These are phyloP conservation scores for Nepenthes mirabilis DNA, from an alignment of 148 eudicot genomes.

Conservation along the genomic window DNA sequence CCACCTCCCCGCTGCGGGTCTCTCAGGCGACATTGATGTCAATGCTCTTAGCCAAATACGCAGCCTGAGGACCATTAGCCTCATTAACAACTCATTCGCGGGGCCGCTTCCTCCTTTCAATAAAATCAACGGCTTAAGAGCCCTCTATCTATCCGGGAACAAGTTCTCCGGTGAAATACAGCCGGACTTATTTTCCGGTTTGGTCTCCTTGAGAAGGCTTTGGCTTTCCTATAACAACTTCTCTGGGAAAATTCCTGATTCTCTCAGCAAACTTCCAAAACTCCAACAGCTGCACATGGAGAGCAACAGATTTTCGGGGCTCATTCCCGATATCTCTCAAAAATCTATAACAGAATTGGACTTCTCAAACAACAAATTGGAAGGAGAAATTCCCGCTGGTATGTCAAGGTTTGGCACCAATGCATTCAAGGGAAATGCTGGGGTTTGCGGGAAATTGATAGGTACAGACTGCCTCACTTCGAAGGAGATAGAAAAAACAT, in stretches of 20 bases:
- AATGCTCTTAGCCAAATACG: slow-evolving; percentile 12
- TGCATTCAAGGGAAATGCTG: slow-evolving; percentile 32
- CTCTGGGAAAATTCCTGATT: slow-evolving; percentile 38
- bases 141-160: slow-evolving; percentile 27
- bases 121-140: slow-evolving; percentile 18
- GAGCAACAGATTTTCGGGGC: slow-evolving; percentile 35
- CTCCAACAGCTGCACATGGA: slow-evolving; percentile 28
- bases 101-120: slow-evolving; percentile 40
- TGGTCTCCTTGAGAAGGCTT: slow-evolving; percentile 23
- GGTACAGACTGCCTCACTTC: slow-evolving; percentile 16
- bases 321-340: slow-evolving; percentile 27
- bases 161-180: slow-evolving; percentile 48
- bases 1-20: slow-evolving; percentile 21
- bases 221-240: slow-evolving; percentile 31
- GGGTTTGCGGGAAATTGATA: slow-evolving; percentile 29
- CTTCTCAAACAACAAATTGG: slow-evolving; percentile 29
- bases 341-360: slow-evolving; percentile 13
- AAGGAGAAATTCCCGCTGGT: slow-evolving; percentile 34
- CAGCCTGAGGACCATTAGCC: slow-evolving; percentile 17
- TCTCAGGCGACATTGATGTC: slow-evolving; percentile 28
- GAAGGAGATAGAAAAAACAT: background rate
- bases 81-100: slow-evolving; percentile 32
- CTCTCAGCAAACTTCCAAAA: slow-evolving; percentile 14
- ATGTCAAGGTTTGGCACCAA: slow-evolving; percentile 28
- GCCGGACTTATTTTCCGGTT: slow-evolving; percentile 15